Base-by-base conservation (phyloP, 2,329 filamentous ascomycete species). In the Trichophyton simii region DNA sequence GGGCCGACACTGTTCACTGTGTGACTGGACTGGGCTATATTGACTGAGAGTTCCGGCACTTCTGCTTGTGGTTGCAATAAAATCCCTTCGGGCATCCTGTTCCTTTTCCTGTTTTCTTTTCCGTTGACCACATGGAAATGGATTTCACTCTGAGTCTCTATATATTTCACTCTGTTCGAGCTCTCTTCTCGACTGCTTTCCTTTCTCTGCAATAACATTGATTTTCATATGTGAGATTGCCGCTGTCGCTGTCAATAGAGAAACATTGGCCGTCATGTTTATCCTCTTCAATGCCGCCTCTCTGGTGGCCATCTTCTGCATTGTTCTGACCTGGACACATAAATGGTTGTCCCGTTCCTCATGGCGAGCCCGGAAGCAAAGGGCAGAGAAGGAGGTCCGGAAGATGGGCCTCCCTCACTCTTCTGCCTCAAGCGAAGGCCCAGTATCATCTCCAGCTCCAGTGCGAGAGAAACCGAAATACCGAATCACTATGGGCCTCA, bases 401-500 rank as follows among this genome's bases (percentile, higher is more conserved):
- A n/a, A 8, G 6, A 34, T 18, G 8, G 3, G 5, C 7, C 25
- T 36, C 13, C 52, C n/a, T 11, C 9, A 22, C 11, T 11, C 9
- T 8, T 28, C 31, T 11, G n/a, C 25, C 4, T 11, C 9, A n/a
- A 4, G 8, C 8, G 9, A 36, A 15, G 18, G 18, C 34, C 52
- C 15, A 20, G 52, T 31, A n/a, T 31, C 28, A 55, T n/a, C 31
- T 36, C 25, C 25, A 55, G 28, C 13, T 36, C 52, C 52, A 55
- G 52, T 55, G 28, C 52, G 52, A 36, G 52, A 55, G 20, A 58
- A 58, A 28, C 57, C 36, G 36, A 68, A 71, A 63, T 75, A 76
- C 57, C 71, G 73, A 34, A 75, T 78, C 54, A 76, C 77, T 64
- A 79, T 80, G 73, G 77, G 78, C 15, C 70, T 82, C 15, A 74